These are phyloP conservation scores for Hypoxylon sp. DNA, from an alignment of 2,329 filamentous ascomycete genomes.

Conservation along the genomic window DNA sequence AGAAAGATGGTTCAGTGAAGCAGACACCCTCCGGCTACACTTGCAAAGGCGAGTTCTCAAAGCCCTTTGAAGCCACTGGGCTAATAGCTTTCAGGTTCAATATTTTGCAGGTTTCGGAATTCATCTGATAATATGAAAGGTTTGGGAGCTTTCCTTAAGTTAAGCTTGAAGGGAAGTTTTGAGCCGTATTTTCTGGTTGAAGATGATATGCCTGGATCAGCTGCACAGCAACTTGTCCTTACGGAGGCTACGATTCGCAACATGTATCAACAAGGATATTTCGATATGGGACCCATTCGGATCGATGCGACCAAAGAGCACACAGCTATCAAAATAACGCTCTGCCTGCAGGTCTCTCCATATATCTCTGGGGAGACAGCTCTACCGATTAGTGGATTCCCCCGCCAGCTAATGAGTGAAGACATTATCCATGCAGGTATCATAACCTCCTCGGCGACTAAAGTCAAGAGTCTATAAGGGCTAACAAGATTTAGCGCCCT, in stretches of 20 bases:
- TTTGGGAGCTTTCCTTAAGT: slow-evolving; percentile 50
- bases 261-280: slow-evolving; percentile 50
- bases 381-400: slow-evolving; percentile 53
- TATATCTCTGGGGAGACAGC: slow-evolving; percentile 45
- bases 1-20: slow-evolving; percentile 50
- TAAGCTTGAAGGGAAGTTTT: slow-evolving; percentile 48
- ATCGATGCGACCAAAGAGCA: slow-evolving; percentile 44
- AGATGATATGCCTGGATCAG: slow-evolving; percentile 36
- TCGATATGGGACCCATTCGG: slow-evolving; percentile 48
- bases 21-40: slow-evolving; percentile 48
- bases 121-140: slow-evolving; percentile 50
- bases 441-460: not conserved
- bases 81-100: slow-evolving; percentile 44
- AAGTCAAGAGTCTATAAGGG: not conserved
- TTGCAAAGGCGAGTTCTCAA: slow-evolving; percentile 46
- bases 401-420: slow-evolving; percentile 51
- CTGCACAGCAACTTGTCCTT: slow-evolving; percentile 45
- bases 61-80: not conserved
- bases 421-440: slow-evolving; percentile 33
- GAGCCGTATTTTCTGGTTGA: slow-evolving; percentile 52
- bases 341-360: slow-evolving; percentile 43
- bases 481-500: slow-evolving; percentile 5
- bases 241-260: slow-evolving; percentile 47
- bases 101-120: slow-evolving; percentile 49
- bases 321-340: slow-evolving; percentile 45